A percentile compares a stretch with the other conserved stretches of the same genome.
Conservation (phyloP, 1,284 basidiomycete genomes). For the Thecaphora thlaspeos region DNA sequence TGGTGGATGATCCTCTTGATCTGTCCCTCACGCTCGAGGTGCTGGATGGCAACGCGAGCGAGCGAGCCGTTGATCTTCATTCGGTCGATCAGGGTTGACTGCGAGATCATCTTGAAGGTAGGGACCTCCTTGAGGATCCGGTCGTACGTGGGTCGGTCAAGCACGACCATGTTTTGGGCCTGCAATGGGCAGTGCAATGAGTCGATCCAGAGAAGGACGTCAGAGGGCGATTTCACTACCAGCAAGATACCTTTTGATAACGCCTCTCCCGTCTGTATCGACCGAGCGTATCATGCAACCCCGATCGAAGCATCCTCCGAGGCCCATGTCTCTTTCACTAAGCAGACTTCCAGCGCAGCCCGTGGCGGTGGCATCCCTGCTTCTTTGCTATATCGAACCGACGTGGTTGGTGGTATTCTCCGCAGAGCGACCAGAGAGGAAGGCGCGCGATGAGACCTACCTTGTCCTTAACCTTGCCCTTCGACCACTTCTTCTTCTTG, state of each 20-base stretch:
- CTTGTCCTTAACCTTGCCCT: constrained; percentile 99
- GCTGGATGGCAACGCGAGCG: constrained; percentile 86
- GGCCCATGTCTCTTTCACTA: too few relatives aligned
- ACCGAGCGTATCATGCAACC: too few relatives aligned
- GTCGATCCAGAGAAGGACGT: too few relatives aligned
- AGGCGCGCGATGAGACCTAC: constrained; percentile 55
- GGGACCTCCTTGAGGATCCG: constrained; percentile 99
- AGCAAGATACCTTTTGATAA: neutral
- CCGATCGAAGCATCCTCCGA: too few relatives aligned
- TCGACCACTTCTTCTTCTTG: constrained; percentile 99
- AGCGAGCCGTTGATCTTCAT: constrained; percentile 93
- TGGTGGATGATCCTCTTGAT: constrained; percentile 98
- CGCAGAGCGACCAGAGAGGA: neutral
- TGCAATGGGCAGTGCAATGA: constrained; percentile 7
- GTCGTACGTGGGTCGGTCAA: constrained; percentile 72
- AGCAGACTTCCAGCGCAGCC: too few relatives aligned
- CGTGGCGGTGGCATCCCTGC: too few relatives aligned
- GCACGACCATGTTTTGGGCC: constrained; percentile 76
- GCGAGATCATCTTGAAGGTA: constrained; percentile 98
- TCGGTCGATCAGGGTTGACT: constrained; percentile 85
- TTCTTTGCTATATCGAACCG: too few relatives aligned
- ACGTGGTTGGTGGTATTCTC: too few relatives aligned
- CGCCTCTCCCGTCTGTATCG: too few relatives aligned
- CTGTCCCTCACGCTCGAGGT: constrained; percentile 89
- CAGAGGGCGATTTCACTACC: neutral